Evolutionary conservation across 768 basidiomycete genomes (phyloP).

Genomic region (Leucocoprinus sp.): DNA sequence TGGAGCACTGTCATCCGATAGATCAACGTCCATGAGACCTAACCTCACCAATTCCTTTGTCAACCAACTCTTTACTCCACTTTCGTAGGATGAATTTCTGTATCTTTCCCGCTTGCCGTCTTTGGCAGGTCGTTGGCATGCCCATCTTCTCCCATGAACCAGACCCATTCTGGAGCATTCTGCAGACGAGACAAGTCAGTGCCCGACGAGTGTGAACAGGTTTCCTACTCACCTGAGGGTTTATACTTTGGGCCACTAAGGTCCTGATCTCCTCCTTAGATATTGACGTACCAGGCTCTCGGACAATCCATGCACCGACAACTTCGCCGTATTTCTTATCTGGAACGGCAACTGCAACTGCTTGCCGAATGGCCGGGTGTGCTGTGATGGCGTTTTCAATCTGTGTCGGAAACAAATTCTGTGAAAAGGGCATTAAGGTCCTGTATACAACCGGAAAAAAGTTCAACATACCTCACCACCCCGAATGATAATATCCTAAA

Average conservation of each 20-base stretch:
- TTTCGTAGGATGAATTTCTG: constrained; percentile 70
- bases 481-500: constrained; percentile 75
- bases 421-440: constrained; percentile 1
- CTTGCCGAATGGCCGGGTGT: constrained; percentile 55
- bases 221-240: constrained; percentile 57
- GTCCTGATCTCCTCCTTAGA: constrained; percentile 46
- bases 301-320: constrained; percentile 73
- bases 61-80: constrained; percentile 55
- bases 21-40: not conserved
- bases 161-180: constrained; percentile 79
- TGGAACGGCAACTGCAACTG: constrained; percentile 66
- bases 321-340: constrained; percentile 66
- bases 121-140: constrained; percentile 57
- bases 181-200: constrained; percentile 20
- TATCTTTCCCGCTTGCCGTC: constrained; percentile 83
- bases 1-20: not conserved
- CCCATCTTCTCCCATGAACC: constrained; percentile 70
- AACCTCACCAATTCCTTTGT: constrained; percentile 33
- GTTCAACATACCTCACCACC: constrained; percentile 59
- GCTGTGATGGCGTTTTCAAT: constrained; percentile 69
- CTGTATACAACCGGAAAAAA: not conserved
- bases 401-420: constrained; percentile 81
- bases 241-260: constrained; percentile 53
- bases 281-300: constrained; percentile 31
- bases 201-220: constrained; percentile 6